Conservation (phyloP, 1,284 basidiomycete genomes). For the Somion occarium region DNA sequence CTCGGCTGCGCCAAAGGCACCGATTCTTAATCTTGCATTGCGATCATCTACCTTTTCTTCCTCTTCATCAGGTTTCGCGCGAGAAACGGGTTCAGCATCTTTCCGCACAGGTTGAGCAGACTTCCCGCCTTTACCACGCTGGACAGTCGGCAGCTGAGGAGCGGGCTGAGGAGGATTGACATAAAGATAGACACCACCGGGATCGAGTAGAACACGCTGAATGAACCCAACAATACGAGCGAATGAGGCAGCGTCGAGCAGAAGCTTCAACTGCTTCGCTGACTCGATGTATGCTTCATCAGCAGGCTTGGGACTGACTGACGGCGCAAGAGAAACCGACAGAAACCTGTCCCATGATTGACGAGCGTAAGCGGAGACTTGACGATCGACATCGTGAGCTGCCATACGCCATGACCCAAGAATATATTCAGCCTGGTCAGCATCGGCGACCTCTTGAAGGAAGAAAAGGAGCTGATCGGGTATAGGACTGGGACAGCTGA, state of each 20-base stretch:
- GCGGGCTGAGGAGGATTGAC: constrained; percentile 64
- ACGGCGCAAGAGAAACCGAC: constrained; percentile 12
- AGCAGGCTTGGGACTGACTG: background rate
- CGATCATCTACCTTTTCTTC: constrained; percentile 68
- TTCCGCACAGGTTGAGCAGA: constrained; percentile 19
- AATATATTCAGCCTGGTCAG: constrained; percentile 62
- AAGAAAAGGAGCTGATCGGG: constrained; percentile 56
- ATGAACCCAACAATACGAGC: constrained; percentile 43
- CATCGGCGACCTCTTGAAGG: constrained; percentile 48
- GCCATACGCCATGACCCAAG: constrained; percentile 80
- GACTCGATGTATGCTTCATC: background rate
- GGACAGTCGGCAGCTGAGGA: constrained; percentile 25
- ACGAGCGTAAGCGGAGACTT: constrained; percentile 47
- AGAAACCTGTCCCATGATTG: constrained; percentile 52
- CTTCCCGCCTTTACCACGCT: constrained; percentile 31
- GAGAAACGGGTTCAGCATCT: constrained; percentile 25
- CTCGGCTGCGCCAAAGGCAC: constrained; percentile 65
- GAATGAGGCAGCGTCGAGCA: constrained; percentile 9
- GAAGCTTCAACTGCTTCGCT: constrained; percentile 1
- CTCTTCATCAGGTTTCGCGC: constrained; percentile 45
- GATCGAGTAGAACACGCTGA: constrained; percentile 60
- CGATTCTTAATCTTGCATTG: constrained; percentile 65
- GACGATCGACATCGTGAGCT: constrained; percentile 69
- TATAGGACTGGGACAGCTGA: constrained; percentile 46
- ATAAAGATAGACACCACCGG: constrained; percentile 56